Conservation (phyloP, 108 stramenopile genomes). For the Discostella stelligeroides region DNA sequence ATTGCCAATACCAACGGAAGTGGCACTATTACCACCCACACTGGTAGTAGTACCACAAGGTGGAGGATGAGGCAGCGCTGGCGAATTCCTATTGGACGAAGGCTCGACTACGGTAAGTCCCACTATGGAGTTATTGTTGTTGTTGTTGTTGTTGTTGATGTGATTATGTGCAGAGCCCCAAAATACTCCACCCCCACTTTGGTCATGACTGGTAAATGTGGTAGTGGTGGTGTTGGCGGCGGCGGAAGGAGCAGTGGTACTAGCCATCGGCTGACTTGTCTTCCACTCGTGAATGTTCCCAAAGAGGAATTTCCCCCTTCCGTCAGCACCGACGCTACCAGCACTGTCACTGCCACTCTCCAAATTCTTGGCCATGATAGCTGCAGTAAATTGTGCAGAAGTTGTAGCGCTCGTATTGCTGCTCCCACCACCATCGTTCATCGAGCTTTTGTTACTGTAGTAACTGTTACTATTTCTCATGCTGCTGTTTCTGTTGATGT, state of each 20-base stretch:
- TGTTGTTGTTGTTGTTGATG: conserved; percentile 20
- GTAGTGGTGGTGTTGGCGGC: neutral
- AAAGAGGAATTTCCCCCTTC: neutral
- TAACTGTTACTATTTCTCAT: no score
- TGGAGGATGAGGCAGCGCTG: conserved; percentile 22
- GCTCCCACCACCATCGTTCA: neutral
- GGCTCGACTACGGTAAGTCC: conserved; percentile 78
- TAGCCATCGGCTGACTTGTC: neutral
- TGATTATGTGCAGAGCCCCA: no score
- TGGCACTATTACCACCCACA: conserved; percentile 3
- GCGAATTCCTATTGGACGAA: conserved; percentile 37
- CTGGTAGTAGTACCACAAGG: no score
- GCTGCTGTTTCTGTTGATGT: neutral
- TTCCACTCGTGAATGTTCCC: neutral
- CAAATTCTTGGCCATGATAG: conserved; percentile 21
- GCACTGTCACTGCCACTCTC: neutral
- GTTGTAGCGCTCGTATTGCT: neutral
- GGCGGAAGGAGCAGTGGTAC: neutral
- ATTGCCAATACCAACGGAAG: conserved; percentile 3
- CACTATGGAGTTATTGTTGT: conserved; percentile 27
- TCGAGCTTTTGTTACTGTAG: neutral
- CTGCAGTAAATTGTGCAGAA: conserved; percentile 11
- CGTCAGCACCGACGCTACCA: neutral
- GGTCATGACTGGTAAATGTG: conserved; percentile 6
- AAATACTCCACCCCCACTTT: no score